Evolutionary conservation across 2,329 filamentous ascomycete genomes (phyloP).

Genomic region (Ploettnerulaceae sp.): DNA sequence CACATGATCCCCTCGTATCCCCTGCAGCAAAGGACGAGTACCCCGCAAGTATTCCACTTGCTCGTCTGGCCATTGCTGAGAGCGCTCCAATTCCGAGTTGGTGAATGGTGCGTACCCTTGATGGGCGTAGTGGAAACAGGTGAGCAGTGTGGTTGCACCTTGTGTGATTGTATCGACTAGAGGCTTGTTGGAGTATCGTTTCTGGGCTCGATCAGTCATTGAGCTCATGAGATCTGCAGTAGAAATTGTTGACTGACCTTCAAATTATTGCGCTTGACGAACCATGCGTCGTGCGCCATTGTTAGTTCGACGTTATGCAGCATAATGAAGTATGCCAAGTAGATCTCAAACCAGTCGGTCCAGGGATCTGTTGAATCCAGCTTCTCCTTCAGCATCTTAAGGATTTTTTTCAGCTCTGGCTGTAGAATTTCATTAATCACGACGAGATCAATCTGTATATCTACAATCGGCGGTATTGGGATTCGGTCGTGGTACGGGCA

Average conservation of each 20-base stretch:
- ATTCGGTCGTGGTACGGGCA: conserved; percentile 12
- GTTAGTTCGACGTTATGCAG: conserved; percentile 19
- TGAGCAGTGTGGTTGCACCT: conserved; percentile 16
- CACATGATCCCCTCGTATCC: conserved; percentile 10
- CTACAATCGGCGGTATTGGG: conserved; percentile 15
- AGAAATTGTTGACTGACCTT: conserved; percentile 8
- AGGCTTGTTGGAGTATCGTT: conserved; percentile 15
- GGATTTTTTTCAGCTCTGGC: conserved; percentile 12
- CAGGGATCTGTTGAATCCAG: conserved; percentile 13
- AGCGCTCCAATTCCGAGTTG: conserved; percentile 6
- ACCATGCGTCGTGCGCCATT: conserved; percentile 15
- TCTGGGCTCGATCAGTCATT: conserved; percentile 1
- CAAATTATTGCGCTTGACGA: conserved; percentile 13
- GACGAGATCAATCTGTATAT: conserved; percentile 16
- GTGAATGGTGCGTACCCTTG: conserved; percentile 16
- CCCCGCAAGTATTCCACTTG: conserved; percentile 7
- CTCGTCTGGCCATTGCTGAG: conserved; percentile 7
- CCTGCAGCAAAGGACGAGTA: conserved; percentile 1
- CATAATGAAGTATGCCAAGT: conserved; percentile 15
- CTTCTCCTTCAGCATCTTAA: conserved; percentile 12
- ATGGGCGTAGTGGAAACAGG: conserved; percentile 18
- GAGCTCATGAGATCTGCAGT: not conserved
- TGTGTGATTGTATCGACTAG: conserved; percentile 16
- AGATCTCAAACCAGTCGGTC: conserved; percentile 19
- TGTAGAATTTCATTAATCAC: conserved; percentile 15